These are phyloP conservation scores for Naematelia aurantialba DNA, from an alignment of 768 basidiomycete species.

Conservation along the genomic window DNA sequence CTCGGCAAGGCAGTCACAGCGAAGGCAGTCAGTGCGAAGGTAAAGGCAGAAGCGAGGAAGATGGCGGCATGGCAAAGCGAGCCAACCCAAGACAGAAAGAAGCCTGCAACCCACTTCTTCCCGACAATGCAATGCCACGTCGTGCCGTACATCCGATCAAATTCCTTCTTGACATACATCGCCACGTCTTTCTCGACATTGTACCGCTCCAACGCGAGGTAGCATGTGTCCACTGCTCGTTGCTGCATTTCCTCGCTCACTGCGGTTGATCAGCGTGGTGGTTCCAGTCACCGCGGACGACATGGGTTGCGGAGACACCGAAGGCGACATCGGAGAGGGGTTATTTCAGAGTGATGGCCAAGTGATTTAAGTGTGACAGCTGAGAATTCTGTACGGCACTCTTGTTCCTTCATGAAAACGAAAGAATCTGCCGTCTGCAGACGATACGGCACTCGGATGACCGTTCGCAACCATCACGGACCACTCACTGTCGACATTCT, in stretches of 20 bases:
- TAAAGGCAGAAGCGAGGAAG: no score
- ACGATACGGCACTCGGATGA: no score
- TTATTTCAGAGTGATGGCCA: no score
- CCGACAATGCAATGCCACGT: constrained; percentile 99
- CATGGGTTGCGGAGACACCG: no score
- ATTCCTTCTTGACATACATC: constrained; percentile 96
- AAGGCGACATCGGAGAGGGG: no score
- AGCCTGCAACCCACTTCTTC: constrained; percentile 60
- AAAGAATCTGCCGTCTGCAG: no score
- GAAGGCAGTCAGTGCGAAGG: no score
- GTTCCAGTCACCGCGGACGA: no score
- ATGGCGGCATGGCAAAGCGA: background rate
- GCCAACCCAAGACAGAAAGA: background rate
- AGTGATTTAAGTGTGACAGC: no score
- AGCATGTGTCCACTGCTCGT: constrained; percentile 82
- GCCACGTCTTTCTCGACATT: constrained; percentile 98
- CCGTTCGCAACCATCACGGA: background rate
- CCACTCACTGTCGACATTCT: constrained; percentile 74
- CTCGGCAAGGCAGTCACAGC: no score
- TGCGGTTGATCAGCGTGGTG: constrained; percentile 7
- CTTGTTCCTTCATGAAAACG: no score
- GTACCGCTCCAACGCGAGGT: constrained; percentile 79
- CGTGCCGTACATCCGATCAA: constrained; percentile 83
- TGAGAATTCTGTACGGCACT: no score
- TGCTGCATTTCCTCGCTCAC: constrained; percentile 94